A percentile compares a stretch with the other conserved stretches of the same genome.
phyloP scores from a whole-genome alignment of 169 alveolate species.

The Plasmodium berghei region DNA sequence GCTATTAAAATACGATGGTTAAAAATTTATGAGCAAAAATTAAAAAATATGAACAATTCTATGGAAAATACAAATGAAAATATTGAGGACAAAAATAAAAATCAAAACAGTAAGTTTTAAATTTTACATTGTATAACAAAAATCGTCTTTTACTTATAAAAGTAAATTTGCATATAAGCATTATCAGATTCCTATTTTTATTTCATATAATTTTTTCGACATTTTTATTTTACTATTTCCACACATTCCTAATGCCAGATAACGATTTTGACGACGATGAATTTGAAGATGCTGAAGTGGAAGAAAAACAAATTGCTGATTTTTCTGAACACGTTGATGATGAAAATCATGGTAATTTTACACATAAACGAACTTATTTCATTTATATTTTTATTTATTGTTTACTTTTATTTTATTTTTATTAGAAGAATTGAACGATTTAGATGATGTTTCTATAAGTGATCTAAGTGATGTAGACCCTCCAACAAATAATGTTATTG shows the following conservation, averaged over 20 bases:
- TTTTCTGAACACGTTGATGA: conserved; percentile 9
- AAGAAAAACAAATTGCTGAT: conserved; percentile 47
- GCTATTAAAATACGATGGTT: conserved; percentile 58
- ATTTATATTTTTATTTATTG: not conserved
- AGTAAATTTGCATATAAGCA: not conserved
- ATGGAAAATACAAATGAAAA: not conserved
- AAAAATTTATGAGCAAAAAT: conserved; percentile 47
- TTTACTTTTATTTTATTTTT: not conserved
- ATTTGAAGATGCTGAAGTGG: conserved; percentile 73
- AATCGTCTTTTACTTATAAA: too few relatives aligned
- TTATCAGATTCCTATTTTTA: not conserved
- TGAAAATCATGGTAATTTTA: conserved; percentile 7
- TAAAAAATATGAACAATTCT: conserved; percentile 5
- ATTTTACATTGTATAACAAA: not conserved
- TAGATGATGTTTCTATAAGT: conserved; percentile 60
- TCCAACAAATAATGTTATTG: conserved; percentile 39
- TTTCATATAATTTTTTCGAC: not conserved
- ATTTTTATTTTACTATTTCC: not conserved
- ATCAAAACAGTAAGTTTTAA: not conserved
- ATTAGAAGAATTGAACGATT: conserved; percentile 50
- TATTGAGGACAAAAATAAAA: not conserved
- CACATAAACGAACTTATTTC: not conserved
- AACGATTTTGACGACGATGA: conserved; percentile 64
- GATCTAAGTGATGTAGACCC: conserved; percentile 76
- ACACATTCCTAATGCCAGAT: not conserved